Evolutionary conservation across 129 eudicot species (phyloP).

Genomic region (Oenanthe sinensis): DNA sequence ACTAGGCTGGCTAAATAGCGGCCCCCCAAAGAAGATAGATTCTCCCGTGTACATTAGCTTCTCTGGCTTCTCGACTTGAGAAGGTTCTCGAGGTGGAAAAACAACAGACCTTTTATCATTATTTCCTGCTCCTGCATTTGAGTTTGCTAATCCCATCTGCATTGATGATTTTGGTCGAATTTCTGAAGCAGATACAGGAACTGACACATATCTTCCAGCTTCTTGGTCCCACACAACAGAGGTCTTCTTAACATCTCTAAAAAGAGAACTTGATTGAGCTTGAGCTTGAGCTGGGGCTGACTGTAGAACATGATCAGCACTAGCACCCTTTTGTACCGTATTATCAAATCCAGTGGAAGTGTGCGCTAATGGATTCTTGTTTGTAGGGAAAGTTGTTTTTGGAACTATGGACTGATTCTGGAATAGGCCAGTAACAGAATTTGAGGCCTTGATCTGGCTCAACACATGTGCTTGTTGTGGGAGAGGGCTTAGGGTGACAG

Average conservation of each 20-base stretch:
- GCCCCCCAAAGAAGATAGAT: conserved; percentile 92
- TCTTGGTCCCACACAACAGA: conserved; percentile 96
- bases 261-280: conserved; percentile 32
- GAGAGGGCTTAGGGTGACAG: conserved; percentile 63
- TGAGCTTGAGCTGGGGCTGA: conserved; percentile 11
- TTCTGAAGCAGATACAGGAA: conserved; percentile 49
- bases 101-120: conserved; percentile 21
- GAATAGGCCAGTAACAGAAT: conserved; percentile 8
- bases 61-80: conserved; percentile 40
- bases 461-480: conserved; percentile 31
- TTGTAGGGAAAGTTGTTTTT: conserved; percentile 6
- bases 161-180: conserved; percentile 33
- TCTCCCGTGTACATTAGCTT: conserved; percentile 74
- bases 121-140: conserved; percentile 29
- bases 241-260: conserved; percentile 54
- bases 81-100: conserved; percentile 20
- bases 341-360: conserved; percentile 41
- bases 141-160: conserved; percentile 19
- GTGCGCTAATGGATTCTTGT: conserved; percentile 12
- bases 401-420: conserved; percentile 18
- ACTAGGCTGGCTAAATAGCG: conserved; percentile 45
- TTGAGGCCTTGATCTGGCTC: background rate
- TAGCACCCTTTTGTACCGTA: conserved; percentile 25
- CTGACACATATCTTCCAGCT: conserved; percentile 82
- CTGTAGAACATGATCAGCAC: conserved; percentile 36